Evolutionary conservation across 2,329 filamentous ascomycete genomes (phyloP), one percentile per base, ranked within the genome.

Genomic region (Seiridium cupressi): DNA sequence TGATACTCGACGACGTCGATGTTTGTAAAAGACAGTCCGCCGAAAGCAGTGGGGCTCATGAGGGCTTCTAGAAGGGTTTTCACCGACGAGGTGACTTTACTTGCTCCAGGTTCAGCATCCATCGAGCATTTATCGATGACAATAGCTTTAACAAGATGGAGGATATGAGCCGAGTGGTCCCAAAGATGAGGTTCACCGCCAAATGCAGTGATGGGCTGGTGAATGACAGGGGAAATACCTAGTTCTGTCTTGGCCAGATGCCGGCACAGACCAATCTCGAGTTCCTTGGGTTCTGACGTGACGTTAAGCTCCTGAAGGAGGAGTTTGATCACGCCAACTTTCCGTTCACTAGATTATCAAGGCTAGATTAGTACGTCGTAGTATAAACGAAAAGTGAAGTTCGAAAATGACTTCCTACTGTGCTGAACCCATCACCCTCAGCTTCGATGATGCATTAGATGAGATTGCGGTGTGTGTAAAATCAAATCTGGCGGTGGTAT

Each of bases 251-350:
- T 42, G 38, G 13, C 7, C 38, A 8, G 38, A 7, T 42, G 7
- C 38, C 7, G 38, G 38, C 13, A 42, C 18, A 26, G 18, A 42
- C 38, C 38, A 42, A 2, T 8, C 13, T 42, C 38, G 7, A 8
- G 38, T 13, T 42, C 7, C 38, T 42, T 42, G 7, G 38, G 7
- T 42, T 13, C 38, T 13, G 13, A 13, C 7, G 38, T 8, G 38
- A 42, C 13, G 38, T 65, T 63, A 9, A 62, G 59, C 10, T 48
- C 58, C 54, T 65, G 60, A 13, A 75, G 63, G 3, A 63, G 58
- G 47, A 63, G 56, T 59, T 74, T 72, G 49, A 77, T 75, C 1
- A 67, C 65, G 44, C 76, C 73, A 34, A 77, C 74, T 58, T 76
- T 77, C 49, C 65, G 68, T 53, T 76, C 75, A 60, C 74, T 77